phyloP scores from a whole-genome alignment of 108 stramenopile genomes.

The Conticribra guillardii region DNA sequence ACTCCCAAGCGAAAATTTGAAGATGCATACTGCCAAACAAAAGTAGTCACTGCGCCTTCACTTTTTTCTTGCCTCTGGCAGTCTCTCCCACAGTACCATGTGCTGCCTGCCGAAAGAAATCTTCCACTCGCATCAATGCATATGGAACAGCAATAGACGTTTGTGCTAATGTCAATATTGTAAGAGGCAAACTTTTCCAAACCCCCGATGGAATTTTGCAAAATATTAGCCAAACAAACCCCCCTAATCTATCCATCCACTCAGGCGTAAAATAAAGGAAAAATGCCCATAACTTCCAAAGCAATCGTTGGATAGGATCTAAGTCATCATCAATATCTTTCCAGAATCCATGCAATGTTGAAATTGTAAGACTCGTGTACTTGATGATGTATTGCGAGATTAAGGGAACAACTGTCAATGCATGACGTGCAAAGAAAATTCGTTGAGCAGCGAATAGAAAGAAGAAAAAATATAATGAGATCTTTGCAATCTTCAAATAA shows the following conservation, averaged over 20 bases:
- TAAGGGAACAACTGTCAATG: conserved; percentile 61
- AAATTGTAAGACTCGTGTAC: conserved; percentile 15
- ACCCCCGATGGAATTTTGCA: conserved; percentile 48
- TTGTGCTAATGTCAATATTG: conserved; percentile 59
- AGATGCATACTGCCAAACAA: too few relatives aligned
- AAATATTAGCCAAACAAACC: not conserved
- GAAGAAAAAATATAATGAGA: not conserved
- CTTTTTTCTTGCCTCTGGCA: too few relatives aligned
- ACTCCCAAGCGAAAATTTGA: too few relatives aligned
- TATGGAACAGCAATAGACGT: conserved; percentile 62
- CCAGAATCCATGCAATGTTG: conserved; percentile 33
- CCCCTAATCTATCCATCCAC: conserved; percentile 13
- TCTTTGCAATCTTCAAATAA: not conserved
- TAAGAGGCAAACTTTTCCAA: conserved; percentile 65
- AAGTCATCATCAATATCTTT: conserved; percentile 34
- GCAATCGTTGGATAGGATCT: conserved; percentile 29
- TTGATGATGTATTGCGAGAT: conserved; percentile 59
- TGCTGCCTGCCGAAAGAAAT: conserved; percentile 67
- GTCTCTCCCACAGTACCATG: conserved; percentile 10
- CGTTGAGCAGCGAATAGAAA: not conserved
- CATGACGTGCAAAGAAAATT: not conserved
- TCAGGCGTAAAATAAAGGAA: conserved; percentile 22
- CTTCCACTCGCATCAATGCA: conserved; percentile 64
- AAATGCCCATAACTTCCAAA: conserved; percentile 35
- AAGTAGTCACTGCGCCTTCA: too few relatives aligned